Evolutionary conservation across 331 rosid species (phyloP), one percentile per base, ranked within the genome.

Genomic region (Phaseolus coccineus): DNA sequence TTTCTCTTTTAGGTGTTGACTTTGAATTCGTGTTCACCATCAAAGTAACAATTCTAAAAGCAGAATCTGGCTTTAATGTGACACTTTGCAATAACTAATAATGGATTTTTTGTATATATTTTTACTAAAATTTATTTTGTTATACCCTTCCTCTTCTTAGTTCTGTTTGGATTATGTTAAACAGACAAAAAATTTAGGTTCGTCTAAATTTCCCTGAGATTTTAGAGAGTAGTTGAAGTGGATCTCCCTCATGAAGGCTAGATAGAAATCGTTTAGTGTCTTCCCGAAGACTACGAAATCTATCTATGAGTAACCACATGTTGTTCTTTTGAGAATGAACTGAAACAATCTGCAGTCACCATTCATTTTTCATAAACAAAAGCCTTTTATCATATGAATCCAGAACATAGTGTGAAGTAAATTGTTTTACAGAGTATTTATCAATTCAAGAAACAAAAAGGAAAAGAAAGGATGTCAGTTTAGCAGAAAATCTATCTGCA

Each of bases 21-120:
- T n/a, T 13, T 48, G 50, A 57, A 31, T 15, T 57, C 19, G 62
- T 46, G 31, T 61, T 78, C 51, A 19, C 78, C 25, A 52, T 35
- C 57, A 51, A 35, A 50, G 78, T 71, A 61, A 71, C 35, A 48
- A 50, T 71, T 80, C 63, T 15, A 46, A 63, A 59, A 59, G 30
- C 33, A 79, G 40, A 77, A 71, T 59, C 16, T 47, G 52, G 39
- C 10, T 69, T 78, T 67, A 44, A 59, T 40, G 9, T 64, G 47
- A n/a, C 68, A 66, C 39, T 15, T 37, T 25, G 11, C 14, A 16
- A 42, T 56, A 1, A n/a, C 47, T 42, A 42, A 9, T 42, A 9
- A 42, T 19, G 40, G 14, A 8, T 33, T 13, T 22, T 47, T 75
- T 22, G 53, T 19, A 28, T 40, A 42, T 27, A 19, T 61, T 58